These are phyloP conservation scores for Polygonum aviculare DNA, from an alignment of 148 eudicot genomes.

Conservation along the genomic window DNA sequence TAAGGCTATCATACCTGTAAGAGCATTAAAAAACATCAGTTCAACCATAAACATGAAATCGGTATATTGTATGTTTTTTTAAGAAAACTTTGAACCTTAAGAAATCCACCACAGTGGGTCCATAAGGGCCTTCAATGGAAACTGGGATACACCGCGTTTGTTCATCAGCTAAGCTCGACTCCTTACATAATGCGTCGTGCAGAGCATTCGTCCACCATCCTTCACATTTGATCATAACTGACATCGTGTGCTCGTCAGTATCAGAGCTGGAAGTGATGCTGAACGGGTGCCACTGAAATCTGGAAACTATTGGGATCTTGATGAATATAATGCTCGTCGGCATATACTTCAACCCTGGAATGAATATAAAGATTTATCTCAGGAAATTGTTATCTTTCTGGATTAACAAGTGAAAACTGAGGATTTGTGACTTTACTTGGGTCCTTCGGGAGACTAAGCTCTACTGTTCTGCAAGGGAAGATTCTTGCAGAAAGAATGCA, in stretches of 20 bases:
- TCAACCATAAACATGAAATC: neutral
- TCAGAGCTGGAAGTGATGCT: constrained; percentile 63
- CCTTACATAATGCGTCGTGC: constrained; percentile 28
- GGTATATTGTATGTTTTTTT: neutral
- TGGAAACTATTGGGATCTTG: constrained; percentile 70
- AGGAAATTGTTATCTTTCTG: neutral
- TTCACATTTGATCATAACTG: constrained; percentile 65
- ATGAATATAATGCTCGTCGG: constrained; percentile 74
- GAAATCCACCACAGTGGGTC: constrained; percentile 59
- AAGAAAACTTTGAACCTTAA: constrained; percentile 27
- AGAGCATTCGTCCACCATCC: constrained; percentile 75
- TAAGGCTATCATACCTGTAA: constrained; percentile 57
- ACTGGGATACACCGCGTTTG: constrained; percentile 36
- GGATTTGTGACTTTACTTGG: constrained; percentile 34
- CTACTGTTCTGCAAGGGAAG: constrained; percentile 62
- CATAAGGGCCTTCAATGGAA: constrained; percentile 82
- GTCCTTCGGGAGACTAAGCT: constrained; percentile 65
- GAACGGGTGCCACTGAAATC: constrained; percentile 81
- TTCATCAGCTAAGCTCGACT: constrained; percentile 17
- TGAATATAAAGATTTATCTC: neutral
- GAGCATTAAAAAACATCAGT: neutral
- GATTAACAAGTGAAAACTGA: neutral
- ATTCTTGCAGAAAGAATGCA: constrained; percentile 54
- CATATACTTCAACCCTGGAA: constrained; percentile 54
- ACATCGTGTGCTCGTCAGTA: constrained; percentile 43